Evolutionary conservation across 1,139 yeast species (phyloP).

Genomic region (Eremothecium gossypii): DNA sequence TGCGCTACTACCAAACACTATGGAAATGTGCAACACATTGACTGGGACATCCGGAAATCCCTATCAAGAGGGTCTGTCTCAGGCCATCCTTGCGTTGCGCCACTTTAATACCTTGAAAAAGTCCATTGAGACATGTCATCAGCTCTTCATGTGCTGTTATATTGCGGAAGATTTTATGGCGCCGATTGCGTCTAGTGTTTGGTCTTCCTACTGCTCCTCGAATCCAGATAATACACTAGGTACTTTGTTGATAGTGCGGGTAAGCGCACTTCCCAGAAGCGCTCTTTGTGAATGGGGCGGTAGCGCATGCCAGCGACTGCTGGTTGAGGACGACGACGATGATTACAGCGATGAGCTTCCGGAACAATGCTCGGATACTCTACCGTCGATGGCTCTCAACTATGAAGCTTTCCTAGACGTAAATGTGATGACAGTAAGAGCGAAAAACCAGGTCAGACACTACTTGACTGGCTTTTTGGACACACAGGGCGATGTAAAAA

Average conservation of each 20-base stretch:
- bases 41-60: slow-evolving; percentile 16
- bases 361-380: not conserved
- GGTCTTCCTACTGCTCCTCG: slow-evolving; percentile 30
- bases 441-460: slow-evolving; percentile 2
- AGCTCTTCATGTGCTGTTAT: slow-evolving; percentile 47
- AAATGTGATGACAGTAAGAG: not conserved
- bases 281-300: slow-evolving; percentile 82
- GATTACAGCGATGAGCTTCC: slow-evolving; percentile 16
- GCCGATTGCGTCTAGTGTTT: slow-evolving; percentile 31
- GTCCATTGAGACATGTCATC: slow-evolving; percentile 39
- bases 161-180: slow-evolving; percentile 34
- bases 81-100: slow-evolving; percentile 55
- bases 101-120: slow-evolving; percentile 59
- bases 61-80: slow-evolving; percentile 17
- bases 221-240: slow-evolving; percentile 20
- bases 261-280: slow-evolving; percentile 54
- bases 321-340: slow-evolving; percentile 37
- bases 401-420: not conserved
- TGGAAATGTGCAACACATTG: slow-evolving; percentile 36
- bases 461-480: slow-evolving; percentile 10
- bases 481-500: slow-evolving; percentile 2
- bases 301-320: slow-evolving; percentile 35
- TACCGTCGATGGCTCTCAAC: no score
- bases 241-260: slow-evolving; percentile 46
- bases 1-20: slow-evolving; percentile 65